Evolutionary conservation across 129 eudicot species (phyloP), one percentile per base, ranked within the genome.

Genomic region (Artemisia annua): DNA sequence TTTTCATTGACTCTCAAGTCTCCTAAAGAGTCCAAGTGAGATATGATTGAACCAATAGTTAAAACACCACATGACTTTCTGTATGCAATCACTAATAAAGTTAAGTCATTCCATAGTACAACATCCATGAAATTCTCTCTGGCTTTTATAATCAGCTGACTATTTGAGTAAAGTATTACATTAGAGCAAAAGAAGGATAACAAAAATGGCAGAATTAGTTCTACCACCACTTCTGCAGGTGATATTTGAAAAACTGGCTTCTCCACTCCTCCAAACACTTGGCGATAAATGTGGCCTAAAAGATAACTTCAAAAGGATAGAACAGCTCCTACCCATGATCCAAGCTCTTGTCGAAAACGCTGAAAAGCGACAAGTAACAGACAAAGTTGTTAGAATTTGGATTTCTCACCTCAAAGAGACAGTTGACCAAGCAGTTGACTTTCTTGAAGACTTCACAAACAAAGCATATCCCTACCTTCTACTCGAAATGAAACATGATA

Each of bases 301-400:
- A 13, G 76, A 69, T 7, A 70, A 74, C 50, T 55, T 69, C 62
- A 22, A 48, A 11, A 75, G 68, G 52, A 78, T 80, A 7, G 63
- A 69, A 46, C 71, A 75, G 19, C 35, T 56, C 46, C 28, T 75
- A 2, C 80, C 80, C 50, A 75, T 56, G 72, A 55, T 75, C 53
- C 73, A 75, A 63, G 77, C 84, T 69, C 13, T 75, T 16, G 58
- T 80, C 28, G 80, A 80, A 62, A 79, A 63, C 15, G 84, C 84
- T 15, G 72, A 80, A 51, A 28, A 63, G 19, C 62, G 66, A 18
- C 80, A 80, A 48, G 35, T 35, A n/a, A 68, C 59, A 0, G 76
- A 80, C 20, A 69, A 30, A 24, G 61, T 24, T 0, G 73, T 75
- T 43, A 56, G 73, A 62, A 24, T 67, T 30, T 80, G 84, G 84